Conservation (phyloP, 139 green algal genomes). For the Nannochloris sp. region DNA sequence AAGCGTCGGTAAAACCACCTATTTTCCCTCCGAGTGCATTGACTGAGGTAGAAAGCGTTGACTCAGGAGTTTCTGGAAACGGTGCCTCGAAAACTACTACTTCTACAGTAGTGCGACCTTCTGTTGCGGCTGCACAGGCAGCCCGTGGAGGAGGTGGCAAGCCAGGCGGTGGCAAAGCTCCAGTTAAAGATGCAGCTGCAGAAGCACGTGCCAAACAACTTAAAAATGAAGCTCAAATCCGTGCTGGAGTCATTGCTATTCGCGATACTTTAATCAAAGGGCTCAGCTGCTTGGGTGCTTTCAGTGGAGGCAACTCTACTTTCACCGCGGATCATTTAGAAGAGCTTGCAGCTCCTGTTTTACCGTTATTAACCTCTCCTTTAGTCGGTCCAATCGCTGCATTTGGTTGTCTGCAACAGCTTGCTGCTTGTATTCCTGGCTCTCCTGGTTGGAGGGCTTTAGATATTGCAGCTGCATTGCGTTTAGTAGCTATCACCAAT, state of each 20-base stretch:
- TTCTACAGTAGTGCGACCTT: neutral
- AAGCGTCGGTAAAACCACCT: neutral
- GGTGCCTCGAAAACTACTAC: neutral
- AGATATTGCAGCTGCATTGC: constrained; percentile 43
- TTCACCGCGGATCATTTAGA: constrained; percentile 47
- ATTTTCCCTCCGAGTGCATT: constrained; percentile 1
- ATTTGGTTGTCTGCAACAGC: constrained; percentile 39
- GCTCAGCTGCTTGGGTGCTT: constrained; percentile 38
- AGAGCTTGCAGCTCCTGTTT: constrained; percentile 39
- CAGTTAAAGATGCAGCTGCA: constrained; percentile 46
- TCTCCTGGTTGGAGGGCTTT: constrained; percentile 29
- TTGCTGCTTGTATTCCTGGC: constrained; percentile 57
- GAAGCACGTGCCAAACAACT: constrained; percentile 52
- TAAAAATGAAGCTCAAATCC: constrained; percentile 48
- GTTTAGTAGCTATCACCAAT: constrained; percentile 43
- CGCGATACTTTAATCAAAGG: constrained; percentile 45
- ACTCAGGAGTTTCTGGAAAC: neutral
- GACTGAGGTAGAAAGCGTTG: neutral
- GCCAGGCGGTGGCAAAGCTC: constrained; percentile 2
- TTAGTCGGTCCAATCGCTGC: constrained; percentile 57
- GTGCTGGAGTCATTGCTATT: constrained; percentile 44
- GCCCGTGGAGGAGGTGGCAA: neutral
- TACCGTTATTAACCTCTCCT: constrained; percentile 61
- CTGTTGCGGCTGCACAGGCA: neutral
- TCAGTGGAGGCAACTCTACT: constrained; percentile 30